These are phyloP conservation scores for Trichoderma sp. DNA, from an alignment of 2,329 filamentous ascomycete species.

Conservation along the genomic window DNA sequence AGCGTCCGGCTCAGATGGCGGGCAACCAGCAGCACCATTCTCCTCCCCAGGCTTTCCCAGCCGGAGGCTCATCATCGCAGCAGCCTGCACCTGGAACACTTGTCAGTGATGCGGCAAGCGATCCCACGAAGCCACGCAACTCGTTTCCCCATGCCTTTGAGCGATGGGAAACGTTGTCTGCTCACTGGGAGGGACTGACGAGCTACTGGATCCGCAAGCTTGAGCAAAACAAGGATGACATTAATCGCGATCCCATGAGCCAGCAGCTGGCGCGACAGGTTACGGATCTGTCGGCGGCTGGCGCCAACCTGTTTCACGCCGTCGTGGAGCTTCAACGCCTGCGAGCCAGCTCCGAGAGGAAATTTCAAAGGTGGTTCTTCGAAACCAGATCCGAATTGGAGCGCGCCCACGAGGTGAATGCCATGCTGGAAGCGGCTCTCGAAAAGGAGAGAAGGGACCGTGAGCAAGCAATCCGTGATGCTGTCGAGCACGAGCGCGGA, in stretches of 20 bases:
- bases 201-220: conserved; percentile 95
- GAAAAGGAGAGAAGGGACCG: conserved; percentile 69
- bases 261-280: conserved; percentile 91
- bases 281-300: conserved; percentile 93
- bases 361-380: conserved; percentile 98
- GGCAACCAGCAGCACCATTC: conserved; percentile 12
- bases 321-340: conserved; percentile 94
- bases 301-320: conserved; percentile 94
- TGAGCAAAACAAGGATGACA: conserved; percentile 84
- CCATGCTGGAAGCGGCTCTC: conserved; percentile 73
- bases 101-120: conserved; percentile 22
- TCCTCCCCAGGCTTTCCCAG: conserved; percentile 14
- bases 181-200: conserved; percentile 96
- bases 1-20: conserved; percentile 18
- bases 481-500: conserved; percentile 65
- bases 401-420: conserved; percentile 76
- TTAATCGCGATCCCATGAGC: conserved; percentile 76
- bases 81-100: conserved; percentile 22
- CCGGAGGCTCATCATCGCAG: conserved; percentile 21
- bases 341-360: conserved; percentile 90
- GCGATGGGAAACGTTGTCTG: conserved; percentile 93
- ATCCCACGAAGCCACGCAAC: conserved; percentile 50
- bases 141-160: conserved; percentile 96
- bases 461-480: conserved; percentile 63
- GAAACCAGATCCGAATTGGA: conserved; percentile 89